These are phyloP conservation scores for Hysterangium stoloniferum DNA, from an alignment of 768 basidiomycete genomes.

Conservation along the genomic window DNA sequence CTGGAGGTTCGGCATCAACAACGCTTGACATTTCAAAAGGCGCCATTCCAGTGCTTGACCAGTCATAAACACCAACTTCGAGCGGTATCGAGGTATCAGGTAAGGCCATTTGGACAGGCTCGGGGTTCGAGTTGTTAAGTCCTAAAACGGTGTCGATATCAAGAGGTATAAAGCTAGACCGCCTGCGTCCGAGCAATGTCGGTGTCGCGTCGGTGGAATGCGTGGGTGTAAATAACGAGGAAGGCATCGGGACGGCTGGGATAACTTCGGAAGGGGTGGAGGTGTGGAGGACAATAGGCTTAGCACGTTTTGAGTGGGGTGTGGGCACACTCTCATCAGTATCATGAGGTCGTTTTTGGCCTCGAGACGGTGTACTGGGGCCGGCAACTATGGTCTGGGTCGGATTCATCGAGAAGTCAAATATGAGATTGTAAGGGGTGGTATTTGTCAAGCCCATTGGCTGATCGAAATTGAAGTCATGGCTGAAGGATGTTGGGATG, in stretches of 20 bases:
- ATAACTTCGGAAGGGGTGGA: neutral
- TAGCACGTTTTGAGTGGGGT: neutral
- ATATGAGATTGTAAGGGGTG: neutral
- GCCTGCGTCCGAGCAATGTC: neutral
- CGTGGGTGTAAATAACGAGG: neutral
- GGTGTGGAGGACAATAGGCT: neutral
- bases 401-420: neutral
- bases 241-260: neutral
- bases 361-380: neutral
- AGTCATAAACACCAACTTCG: slow-evolving; percentile 8
- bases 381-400: neutral
- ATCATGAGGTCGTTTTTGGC: slow-evolving; percentile 3
- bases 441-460: neutral
- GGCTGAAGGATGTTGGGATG: neutral
- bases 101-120: slow-evolving; percentile 1
- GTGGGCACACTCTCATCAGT: neutral
- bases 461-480: neutral
- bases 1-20: neutral
- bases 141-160: slow-evolving; percentile 3
- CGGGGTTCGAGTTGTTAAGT: neutral
- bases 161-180: neutral
- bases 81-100: slow-evolving; percentile 1
- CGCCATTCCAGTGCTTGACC: neutral
- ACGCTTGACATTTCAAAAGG: neutral
- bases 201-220: neutral